phyloP scores from a whole-genome alignment of 140 eudicot species.

The Cichorium intybus region DNA sequence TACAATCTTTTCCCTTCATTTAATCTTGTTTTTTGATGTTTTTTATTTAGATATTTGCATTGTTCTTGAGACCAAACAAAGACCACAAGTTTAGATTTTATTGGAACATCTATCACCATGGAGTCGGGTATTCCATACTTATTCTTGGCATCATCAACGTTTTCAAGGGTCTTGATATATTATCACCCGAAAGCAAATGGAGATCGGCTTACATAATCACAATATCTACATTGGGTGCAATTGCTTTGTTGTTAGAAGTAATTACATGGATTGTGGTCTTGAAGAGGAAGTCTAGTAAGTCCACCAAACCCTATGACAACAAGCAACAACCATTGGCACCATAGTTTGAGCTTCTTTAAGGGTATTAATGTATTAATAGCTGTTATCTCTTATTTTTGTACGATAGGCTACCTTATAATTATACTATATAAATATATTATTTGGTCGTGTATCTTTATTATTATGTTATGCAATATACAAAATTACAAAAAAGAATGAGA shows the following conservation, averaged over 20 bases:
- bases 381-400: conserved; percentile 12
- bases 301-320: conserved; percentile 63
- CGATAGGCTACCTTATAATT: conserved; percentile 4
- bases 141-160: conserved; percentile 79
- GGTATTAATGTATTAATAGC: neutral
- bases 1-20: too few relatives aligned
- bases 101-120: conserved; percentile 93
- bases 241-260: conserved; percentile 61
- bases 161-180: conserved; percentile 72
- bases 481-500: too few relatives aligned
- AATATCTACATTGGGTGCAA: conserved; percentile 52
- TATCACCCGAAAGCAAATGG: conserved; percentile 77
- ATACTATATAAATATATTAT: neutral
- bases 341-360: conserved; percentile 17
- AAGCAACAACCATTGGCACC: conserved; percentile 47
- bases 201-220: conserved; percentile 46
- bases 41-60: conserved; percentile 68
- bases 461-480: conserved; percentile 8
- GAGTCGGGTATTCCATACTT: conserved; percentile 66
- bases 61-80: conserved; percentile 83
- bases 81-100: conserved; percentile 78
- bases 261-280: conserved; percentile 67
- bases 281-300: conserved; percentile 41
- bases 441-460: neutral
- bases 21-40: neutral